Base-by-base conservation (phyloP, 2,329 filamentous ascomycete genomes). In the Cladosporium sp. region DNA sequence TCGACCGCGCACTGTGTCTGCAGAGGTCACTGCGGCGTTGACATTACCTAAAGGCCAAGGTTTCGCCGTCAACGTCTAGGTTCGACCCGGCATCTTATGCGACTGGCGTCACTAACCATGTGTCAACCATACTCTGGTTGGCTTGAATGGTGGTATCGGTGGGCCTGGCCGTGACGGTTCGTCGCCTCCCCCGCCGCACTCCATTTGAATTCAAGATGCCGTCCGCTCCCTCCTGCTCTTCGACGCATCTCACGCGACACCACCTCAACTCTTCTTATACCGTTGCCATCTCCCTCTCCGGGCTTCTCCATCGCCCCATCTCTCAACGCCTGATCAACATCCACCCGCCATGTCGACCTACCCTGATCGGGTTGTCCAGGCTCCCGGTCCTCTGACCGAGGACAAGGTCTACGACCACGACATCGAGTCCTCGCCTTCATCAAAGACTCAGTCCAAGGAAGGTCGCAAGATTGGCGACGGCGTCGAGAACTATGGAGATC, bases 401-500 rank as follows among this genome's bases (percentile, higher is more conserved):
- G n/a, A 27, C 15, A 51, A 30, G 7, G 36, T 38, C 41, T 38
- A 43, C 39, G 15, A 51, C 34, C 20, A 37, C 32, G 47, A 43
- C 47, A 37, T 50, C 30, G 47, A 50, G 19, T 36, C 32, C 15
- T 36, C 47, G 40, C 39, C 47, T 27, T 44, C 48, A 8, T 37
- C 45, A 9, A n/a, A 36, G 13, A 18, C 32, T 20, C 38, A 36
- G 27, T 50, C 47, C n/a, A 50, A 50, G 30, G 29, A 45, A n/a
- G 47, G 41, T 22, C 43, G 40, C 47, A 39, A 50, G 40, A 20
- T 18, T 19, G 40, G 36, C 18, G 38, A 32, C 17, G 36, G 20
- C 15, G 64, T 64, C 54, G 67, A 69, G 55, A 63, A 62, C 56
- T 43, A 43, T 27, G 48, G 42, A 40, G 48, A 51, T 13, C 42